These are phyloP conservation scores for Talaromyces sp. DNA, from an alignment of 2,329 filamentous ascomycete genomes.

Conservation along the genomic window DNA sequence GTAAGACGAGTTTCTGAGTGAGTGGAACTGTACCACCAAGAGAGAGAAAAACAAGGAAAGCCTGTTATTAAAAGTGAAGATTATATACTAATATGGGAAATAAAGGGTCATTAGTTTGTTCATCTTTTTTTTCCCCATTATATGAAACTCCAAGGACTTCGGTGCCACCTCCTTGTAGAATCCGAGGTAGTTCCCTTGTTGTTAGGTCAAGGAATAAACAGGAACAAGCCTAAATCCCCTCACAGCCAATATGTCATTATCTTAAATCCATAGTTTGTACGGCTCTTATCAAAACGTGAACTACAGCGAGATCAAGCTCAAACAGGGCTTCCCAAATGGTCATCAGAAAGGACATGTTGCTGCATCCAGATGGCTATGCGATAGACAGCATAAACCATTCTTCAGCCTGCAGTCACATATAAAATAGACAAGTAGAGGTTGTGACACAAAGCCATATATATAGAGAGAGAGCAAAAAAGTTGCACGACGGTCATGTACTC, in stretches of 20 bases:
- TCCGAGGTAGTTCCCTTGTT: background rate
- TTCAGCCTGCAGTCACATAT: background rate
- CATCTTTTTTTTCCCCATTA: background rate
- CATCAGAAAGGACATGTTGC: background rate
- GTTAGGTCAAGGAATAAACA: no score
- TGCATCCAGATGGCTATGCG: background rate
- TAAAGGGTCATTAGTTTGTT: background rate
- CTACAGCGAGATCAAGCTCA: background rate
- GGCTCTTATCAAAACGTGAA: background rate
- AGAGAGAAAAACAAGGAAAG: slow-evolving; percentile 4
- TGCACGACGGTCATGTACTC: background rate
- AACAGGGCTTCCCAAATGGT: background rate
- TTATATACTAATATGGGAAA: slow-evolving; percentile 9
- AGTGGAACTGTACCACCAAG: background rate
- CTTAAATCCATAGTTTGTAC: background rate
- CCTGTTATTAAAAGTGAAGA: slow-evolving; percentile 4
- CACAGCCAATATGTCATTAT: background rate
- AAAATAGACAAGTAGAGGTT: background rate
- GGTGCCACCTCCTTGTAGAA: background rate
- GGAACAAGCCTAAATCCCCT: background rate
- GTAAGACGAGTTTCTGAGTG: background rate
- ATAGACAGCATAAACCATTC: background rate
- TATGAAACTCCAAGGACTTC: background rate
- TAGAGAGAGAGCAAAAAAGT: background rate
- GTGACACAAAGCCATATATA: no score